phyloP scores from a whole-genome alignment of 2,329 filamentous ascomycete genomes.

The Aurifilum marmelostoma region DNA sequence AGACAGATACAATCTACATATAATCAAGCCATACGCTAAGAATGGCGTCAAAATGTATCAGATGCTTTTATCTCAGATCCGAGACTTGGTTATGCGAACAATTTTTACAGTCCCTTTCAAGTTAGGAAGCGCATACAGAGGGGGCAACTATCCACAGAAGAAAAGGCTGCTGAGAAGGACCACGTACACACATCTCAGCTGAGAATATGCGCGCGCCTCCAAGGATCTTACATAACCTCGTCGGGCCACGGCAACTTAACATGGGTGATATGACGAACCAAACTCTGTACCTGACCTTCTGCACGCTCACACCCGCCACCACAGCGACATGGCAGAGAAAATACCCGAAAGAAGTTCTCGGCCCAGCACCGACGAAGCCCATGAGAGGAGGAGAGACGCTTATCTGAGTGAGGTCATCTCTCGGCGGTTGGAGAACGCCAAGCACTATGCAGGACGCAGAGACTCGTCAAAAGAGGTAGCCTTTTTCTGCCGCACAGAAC shows the following conservation, averaged over 20 bases:
- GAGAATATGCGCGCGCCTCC: not conserved
- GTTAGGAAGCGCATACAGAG: not conserved
- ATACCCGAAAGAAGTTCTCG: not conserved
- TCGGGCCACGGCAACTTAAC: not conserved
- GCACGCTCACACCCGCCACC: not conserved
- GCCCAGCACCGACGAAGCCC: not conserved
- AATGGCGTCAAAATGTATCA: not conserved
- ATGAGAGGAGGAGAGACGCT: constrained; percentile 10
- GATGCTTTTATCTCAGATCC: too few relatives aligned
- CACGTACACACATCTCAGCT: not conserved
- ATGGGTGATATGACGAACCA: not conserved
- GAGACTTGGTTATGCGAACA: too few relatives aligned
- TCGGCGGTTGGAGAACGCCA: not conserved
- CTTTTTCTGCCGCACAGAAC: constrained; percentile 25
- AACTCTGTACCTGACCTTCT: not conserved
- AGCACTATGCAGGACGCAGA: not conserved
- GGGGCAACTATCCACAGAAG: not conserved
- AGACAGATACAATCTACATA: not conserved
- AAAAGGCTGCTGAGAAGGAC: not conserved
- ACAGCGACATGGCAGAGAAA: not conserved
- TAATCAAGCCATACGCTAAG: not conserved
- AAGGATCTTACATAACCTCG: constrained; percentile 10
- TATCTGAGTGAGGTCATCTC: constrained; percentile 6
- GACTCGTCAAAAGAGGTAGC: constrained; percentile 2
- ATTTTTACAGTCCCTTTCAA: not conserved